These are phyloP conservation scores for Penicillium paxilli DNA, from an alignment of 495 filamentous ascomycete genomes.

Conservation along the genomic window DNA sequence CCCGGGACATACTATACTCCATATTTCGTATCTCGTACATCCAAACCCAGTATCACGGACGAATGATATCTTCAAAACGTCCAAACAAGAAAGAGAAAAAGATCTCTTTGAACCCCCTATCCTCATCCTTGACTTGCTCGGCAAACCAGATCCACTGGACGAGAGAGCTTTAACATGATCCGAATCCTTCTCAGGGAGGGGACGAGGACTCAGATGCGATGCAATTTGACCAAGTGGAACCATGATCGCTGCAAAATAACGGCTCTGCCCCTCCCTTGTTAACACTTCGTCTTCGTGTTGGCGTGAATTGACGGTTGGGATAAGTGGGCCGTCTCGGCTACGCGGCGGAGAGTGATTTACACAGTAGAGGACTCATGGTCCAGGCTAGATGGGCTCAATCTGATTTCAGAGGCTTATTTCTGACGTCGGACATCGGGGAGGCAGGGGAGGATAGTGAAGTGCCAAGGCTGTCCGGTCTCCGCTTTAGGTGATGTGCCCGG, in stretches of 20 bases:
- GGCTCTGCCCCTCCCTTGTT: not conserved
- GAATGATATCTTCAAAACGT: too few relatives aligned
- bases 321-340: not conserved
- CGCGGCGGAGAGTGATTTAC: not conserved
- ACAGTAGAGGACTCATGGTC: not conserved
- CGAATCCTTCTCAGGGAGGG: too few relatives aligned
- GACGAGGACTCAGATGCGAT: too few relatives aligned
- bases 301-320: not conserved
- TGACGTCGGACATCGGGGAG: not conserved
- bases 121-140: too few relatives aligned
- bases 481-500: not conserved
- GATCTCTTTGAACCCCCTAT: too few relatives aligned
- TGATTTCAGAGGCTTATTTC: not conserved
- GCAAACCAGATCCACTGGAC: too few relatives aligned
- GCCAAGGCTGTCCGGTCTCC: not conserved
- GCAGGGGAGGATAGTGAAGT: not conserved
- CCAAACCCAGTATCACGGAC: too few relatives aligned
- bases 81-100: too few relatives aligned
- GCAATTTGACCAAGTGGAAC: too few relatives aligned
- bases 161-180: too few relatives aligned
- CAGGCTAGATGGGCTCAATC: not conserved
- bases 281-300: not conserved
- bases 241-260: not conserved
- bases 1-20: too few relatives aligned
- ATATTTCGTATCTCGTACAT: too few relatives aligned